Conservation (phyloP, 306 rosid species). For the Pyrus pyrifolia region DNA sequence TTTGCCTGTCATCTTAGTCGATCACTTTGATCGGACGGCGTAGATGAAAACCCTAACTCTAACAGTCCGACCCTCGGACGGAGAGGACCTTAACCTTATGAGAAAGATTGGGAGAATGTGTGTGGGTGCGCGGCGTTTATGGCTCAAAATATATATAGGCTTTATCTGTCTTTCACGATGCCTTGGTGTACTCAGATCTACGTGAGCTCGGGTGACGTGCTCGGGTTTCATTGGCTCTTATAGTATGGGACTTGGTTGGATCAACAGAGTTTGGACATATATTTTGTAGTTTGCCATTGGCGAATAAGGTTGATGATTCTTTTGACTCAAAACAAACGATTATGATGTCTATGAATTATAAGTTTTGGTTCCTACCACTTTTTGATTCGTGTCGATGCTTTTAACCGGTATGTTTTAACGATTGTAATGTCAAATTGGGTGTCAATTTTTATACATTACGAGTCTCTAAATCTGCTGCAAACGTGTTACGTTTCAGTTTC, state of each 20-base stretch:
- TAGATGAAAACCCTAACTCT: conserved; percentile 23
- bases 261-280: not conserved
- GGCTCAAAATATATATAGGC: conserved; percentile 4
- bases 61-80: not conserved
- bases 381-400: not conserved
- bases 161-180: not conserved
- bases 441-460: no score
- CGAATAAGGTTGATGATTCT: not conserved
- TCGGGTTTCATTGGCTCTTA: not conserved
- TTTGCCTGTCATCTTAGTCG: conserved; percentile 69
- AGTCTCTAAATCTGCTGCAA: no score
- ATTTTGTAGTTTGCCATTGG: not conserved
- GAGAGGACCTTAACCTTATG: not conserved
- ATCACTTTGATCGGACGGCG: not conserved
- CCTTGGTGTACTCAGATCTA: not conserved
- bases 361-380: no score
- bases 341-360: no score
- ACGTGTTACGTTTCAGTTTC: not conserved
- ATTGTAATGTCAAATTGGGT: no score
- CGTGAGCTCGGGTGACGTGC: conserved; percentile 1
- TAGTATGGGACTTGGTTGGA: not conserved
- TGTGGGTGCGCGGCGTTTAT: not conserved
- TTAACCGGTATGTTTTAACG: no score
- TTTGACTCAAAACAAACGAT: no score
- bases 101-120: not conserved